phyloP scores from a whole-genome alignment of 176 grass and related monocot genomes.

The Olyra latifolia region DNA sequence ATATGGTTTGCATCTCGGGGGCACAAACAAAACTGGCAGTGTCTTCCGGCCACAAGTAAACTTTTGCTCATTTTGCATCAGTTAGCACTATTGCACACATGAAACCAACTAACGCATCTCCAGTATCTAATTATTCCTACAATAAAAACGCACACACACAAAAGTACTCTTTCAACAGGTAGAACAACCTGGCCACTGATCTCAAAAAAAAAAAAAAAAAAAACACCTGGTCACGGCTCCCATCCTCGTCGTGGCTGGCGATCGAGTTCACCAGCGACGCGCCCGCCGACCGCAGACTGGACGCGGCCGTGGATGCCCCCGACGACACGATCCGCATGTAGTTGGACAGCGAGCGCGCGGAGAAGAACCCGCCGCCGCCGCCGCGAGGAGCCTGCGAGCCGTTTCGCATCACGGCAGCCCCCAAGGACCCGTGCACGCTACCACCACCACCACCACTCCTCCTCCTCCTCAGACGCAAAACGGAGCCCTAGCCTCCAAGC shows the following conservation, averaged over 20 bases:
- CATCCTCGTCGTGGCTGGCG: conserved; percentile 59
- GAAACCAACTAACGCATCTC: conserved; percentile 28
- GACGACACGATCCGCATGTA: conserved; percentile 93
- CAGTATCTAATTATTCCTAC: conserved; percentile 17
- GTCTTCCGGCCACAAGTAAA: conserved; percentile 17
- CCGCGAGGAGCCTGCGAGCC: conserved; percentile 54
- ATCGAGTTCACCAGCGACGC: conserved; percentile 76
- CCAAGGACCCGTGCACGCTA: conserved; percentile 33
- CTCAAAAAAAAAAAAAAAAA: too few relatives aligned
- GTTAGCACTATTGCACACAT: conserved; percentile 37
- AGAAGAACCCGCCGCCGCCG: conserved; percentile 62
- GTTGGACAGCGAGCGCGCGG: conserved; percentile 63
- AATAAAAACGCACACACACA: conserved; percentile 4
- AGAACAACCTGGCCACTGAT: conserved; percentile 70
- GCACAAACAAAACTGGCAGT: conserved; percentile 7
- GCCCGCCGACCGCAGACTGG: conserved; percentile 61
- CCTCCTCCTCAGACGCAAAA: conserved; percentile 23
- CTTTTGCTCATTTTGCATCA: conserved; percentile 21
- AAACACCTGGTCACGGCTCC: conserved; percentile 60
- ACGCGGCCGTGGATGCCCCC: conserved; percentile 83
- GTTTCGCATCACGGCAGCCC: conserved; percentile 57
- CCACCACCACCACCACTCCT: background rate
- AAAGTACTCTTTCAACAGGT: background rate
- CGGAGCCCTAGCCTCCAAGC: conserved; percentile 28
- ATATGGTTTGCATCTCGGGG: background rate